Base-by-base conservation (phyloP, 306 rosid genomes). In the Trifolium pratense region DNA sequence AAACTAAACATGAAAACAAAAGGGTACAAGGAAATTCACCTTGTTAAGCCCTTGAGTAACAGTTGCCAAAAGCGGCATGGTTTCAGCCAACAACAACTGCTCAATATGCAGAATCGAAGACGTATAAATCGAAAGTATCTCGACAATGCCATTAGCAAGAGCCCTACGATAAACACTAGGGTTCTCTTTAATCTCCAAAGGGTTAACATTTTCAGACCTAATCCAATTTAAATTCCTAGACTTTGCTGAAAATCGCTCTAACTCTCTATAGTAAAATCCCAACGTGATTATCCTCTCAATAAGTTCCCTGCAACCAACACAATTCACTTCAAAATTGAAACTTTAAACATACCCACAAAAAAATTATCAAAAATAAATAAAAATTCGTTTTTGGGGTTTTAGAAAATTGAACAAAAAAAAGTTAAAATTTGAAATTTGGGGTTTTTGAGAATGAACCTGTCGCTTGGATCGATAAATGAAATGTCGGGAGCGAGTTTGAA, bases 161-260 rank as follows among this genome's bases (percentile, higher is more conserved):
- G 97, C 96, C 75, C 97, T 88, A 20, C 90, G 91, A 71, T 94
- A 94, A 70, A 94, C 92, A 74, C 99, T 91, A 10, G 79, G 88
- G 78, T 79, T 89, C 76, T 80, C 88, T 21, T 25, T 25, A 62
- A 80, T 78, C 11, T 31, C 81, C 18, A 70, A 79, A 66, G 89
- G 77, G 70, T 68, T 34, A 49, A 51, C 87, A 81, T 81, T 81
- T 7, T 68, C 81, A 17, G 96, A 86, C 84, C 95, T 89, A 53
- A 94, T 88, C 99, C 97, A 94, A 45, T 91, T 91, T 55, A 94
- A 85, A 84, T 91, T 90, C 70, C 96, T 86, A 76, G 91, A 94
- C 80, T 86, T 82, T 37, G 86, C 81, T 1, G 97, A 81, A 79
- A 94, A 94, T 2, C 96, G 90, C 32, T 94, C 97, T 9, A 91